Conservation (phyloP, 331 rosid genomes). For the Phaseolus coccineus region DNA sequence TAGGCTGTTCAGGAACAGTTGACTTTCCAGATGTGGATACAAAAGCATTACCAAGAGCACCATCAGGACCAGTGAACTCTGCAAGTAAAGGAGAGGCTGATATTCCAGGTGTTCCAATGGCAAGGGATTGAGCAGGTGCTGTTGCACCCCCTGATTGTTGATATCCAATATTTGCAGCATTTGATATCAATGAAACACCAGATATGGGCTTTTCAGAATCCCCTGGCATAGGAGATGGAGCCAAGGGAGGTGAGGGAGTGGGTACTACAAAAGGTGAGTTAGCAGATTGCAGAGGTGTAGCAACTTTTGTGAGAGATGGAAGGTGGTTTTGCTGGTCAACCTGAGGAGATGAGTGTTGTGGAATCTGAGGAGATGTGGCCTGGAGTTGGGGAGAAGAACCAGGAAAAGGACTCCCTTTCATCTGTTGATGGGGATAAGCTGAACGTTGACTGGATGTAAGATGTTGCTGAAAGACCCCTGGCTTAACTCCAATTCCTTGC, state of each 20-base stretch:
- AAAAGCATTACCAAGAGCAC: constrained; percentile 63
- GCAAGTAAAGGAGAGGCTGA: constrained; percentile 98
- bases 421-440: constrained; percentile 74
- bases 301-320: constrained; percentile 68
- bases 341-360: constrained; percentile 93
- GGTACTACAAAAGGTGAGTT: constrained; percentile 86
- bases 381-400: constrained; percentile 83
- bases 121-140: constrained; percentile 83
- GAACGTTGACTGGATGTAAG: constrained; percentile 71
- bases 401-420: constrained; percentile 75
- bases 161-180: constrained; percentile 72
- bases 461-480: constrained; percentile 82
- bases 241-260: constrained; percentile 94
- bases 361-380: constrained; percentile 85
- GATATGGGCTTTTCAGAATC: constrained; percentile 84
- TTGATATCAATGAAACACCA: constrained; percentile 66
- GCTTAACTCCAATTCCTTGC: constrained; percentile 68
- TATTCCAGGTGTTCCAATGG: constrained; percentile 96
- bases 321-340: constrained; percentile 80
- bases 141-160: constrained; percentile 65
- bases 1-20: constrained; percentile 81
- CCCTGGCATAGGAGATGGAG: constrained; percentile 93
- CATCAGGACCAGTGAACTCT: constrained; percentile 83
- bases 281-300: constrained; percentile 92
- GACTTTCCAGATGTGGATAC: constrained; percentile 72